Conservation (phyloP, 2,329 filamentous ascomycete genomes). For the Arachnopeziza araneosa region DNA sequence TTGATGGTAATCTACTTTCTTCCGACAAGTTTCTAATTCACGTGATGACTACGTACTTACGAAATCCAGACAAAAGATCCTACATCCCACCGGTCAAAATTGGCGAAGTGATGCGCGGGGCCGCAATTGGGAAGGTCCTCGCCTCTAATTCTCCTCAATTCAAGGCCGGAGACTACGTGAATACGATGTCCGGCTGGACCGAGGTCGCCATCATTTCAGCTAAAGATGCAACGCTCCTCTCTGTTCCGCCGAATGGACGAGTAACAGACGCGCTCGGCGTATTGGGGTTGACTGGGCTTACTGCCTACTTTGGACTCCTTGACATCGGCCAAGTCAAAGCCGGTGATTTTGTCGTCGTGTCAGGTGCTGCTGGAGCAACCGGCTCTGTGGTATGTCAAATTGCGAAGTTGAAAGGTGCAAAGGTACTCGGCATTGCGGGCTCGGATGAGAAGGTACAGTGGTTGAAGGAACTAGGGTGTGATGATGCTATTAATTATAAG, state of each 20-base stretch:
- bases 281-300: slow-evolving; percentile 63
- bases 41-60: neutral
- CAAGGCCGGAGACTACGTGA: slow-evolving; percentile 53
- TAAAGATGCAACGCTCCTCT: slow-evolving; percentile 40
- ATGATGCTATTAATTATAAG: slow-evolving; percentile 67
- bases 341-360: slow-evolving; percentile 72
- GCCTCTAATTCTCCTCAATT: slow-evolving; percentile 52
- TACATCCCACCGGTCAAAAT: slow-evolving; percentile 66
- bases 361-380: slow-evolving; percentile 72
- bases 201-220: slow-evolving; percentile 56
- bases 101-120: slow-evolving; percentile 63
- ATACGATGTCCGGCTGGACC: slow-evolving; percentile 55
- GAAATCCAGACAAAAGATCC: slow-evolving; percentile 39
- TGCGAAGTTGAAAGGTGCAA: slow-evolving; percentile 63
- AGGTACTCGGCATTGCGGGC: slow-evolving; percentile 59
- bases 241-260: slow-evolving; percentile 37
- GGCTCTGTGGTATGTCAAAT: slow-evolving; percentile 74
- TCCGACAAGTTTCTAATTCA: neutral
- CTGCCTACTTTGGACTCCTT: slow-evolving; percentile 70
- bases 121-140: slow-evolving; percentile 54
- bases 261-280: slow-evolving; percentile 57
- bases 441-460: slow-evolving; percentile 62
- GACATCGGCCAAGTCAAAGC: slow-evolving; percentile 62
- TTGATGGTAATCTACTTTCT: slow-evolving; percentile 44
- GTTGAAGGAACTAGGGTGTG: slow-evolving; percentile 61